These are phyloP conservation scores for Leccinum boreale DNA, from an alignment of 768 basidiomycete species.

Conservation along the genomic window DNA sequence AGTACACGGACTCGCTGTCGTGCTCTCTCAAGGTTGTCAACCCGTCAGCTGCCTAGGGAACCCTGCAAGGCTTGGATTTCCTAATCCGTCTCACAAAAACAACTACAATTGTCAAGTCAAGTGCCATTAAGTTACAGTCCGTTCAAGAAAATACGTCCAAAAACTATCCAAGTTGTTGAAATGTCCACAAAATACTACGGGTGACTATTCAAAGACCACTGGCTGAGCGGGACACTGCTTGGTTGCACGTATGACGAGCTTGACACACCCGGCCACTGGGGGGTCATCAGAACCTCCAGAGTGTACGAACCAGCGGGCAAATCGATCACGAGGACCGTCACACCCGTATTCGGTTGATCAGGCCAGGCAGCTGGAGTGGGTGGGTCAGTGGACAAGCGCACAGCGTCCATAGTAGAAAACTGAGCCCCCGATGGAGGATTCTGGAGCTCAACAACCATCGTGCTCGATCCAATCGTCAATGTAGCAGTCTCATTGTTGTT, in stretches of 20 bases:
- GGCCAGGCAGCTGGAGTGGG: conserved; percentile 51
- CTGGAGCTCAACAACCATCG: conserved; percentile 61
- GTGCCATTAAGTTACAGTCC: not conserved
- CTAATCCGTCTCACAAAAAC: conserved; percentile 11
- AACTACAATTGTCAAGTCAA: not conserved
- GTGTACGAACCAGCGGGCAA: conserved; percentile 65
- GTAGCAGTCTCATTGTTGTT: conserved; percentile 65
- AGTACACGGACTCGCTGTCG: not conserved
- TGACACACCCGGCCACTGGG: conserved; percentile 81
- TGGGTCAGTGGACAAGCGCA: conserved; percentile 59
- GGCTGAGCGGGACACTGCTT: conserved; percentile 59
- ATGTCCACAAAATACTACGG: conserved; percentile 20
- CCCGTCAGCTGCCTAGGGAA: conserved; percentile 17
- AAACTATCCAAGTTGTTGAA: not conserved
- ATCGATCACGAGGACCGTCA: conserved; percentile 75
- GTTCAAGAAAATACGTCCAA: conserved; percentile 2
- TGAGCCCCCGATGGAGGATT: conserved; percentile 62
- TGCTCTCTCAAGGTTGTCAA: conserved; percentile 10
- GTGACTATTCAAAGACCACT: conserved; percentile 82
- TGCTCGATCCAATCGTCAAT: conserved; percentile 66
- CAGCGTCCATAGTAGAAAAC: conserved; percentile 56
- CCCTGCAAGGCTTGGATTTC: not conserved
- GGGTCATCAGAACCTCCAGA: conserved; percentile 86
- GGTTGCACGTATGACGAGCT: conserved; percentile 64
- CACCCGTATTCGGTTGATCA: conserved; percentile 76